phyloP scores from a whole-genome alignment of 305 asterid genomes.

The Rubia peregrina region DNA sequence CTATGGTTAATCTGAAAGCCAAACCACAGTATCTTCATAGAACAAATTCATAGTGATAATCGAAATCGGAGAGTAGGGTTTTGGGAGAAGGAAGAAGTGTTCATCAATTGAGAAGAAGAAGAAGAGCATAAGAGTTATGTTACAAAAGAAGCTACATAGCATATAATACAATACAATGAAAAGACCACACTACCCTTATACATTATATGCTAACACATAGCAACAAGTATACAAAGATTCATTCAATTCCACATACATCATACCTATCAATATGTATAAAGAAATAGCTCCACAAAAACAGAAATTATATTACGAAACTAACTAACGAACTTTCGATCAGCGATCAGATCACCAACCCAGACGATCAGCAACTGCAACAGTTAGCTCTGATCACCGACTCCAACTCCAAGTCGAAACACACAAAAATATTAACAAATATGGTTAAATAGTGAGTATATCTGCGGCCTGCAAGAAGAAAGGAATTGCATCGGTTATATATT shows the following conservation, averaged over 20 bases:
- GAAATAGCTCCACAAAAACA: background rate
- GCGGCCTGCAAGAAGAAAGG: background rate
- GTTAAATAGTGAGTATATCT: background rate
- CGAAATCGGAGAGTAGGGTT: no score
- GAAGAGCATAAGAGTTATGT: no score
- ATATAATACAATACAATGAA: no score
- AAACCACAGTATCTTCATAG: no score
- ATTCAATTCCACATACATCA: background rate
- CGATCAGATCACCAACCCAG: constrained; percentile 12
- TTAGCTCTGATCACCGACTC: constrained; percentile 12
- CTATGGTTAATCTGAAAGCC: no score
- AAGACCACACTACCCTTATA: no score
- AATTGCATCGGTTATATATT: background rate
- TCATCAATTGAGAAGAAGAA: no score
- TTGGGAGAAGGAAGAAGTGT: no score
- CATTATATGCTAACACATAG: no score
- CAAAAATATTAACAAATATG: background rate
- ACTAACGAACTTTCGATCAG: constrained; percentile 39
- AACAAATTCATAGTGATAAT: no score
- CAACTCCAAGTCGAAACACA: constrained; percentile 4
- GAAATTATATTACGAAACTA: constrained; percentile 14
- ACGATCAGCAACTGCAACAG: constrained; percentile 13
- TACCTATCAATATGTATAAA: background rate
- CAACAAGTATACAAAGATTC: no score
- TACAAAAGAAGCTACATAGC: no score